Evolutionary conservation across 352 stramenopile genomes (phyloP), one percentile per base, ranked within the genome.

Genomic region (Phytophthora ramorum): DNA sequence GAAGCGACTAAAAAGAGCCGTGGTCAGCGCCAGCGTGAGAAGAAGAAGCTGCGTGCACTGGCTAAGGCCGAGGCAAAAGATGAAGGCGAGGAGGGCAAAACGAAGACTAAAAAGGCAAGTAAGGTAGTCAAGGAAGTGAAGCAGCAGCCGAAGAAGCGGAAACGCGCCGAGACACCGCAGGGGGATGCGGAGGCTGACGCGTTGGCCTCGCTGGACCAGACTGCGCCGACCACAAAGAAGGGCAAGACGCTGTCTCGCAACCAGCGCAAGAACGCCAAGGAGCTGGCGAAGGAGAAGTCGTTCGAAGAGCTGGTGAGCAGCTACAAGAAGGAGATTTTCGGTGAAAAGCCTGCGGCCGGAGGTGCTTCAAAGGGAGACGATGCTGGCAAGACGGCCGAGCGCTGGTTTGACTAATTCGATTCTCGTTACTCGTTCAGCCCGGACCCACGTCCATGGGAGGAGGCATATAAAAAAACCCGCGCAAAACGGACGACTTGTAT

Each of bases 311-410:
- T 95, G 43, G 87, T 95, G 66, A 71, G 74, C 58, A 86, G 76
- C 50, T 95, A 95, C 84, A 95, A 93, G 78, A 81, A 89, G 64
- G 80, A 93, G 57, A 84, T 95, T 35, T 95, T 95, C 53, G 83
- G 83, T 5, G 78, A 84, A 9, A 83, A 83, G 13, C 16, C 69
- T 22, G 51, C 22, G 44, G 19, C 19, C 7, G 50, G 34, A 26
- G 38, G 41, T 35, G 35, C 34, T 28, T 45, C 47, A 12, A 66
- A 69, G 28, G 51, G 41, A 16, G 70, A 62, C 26, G 62, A 69
- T 16, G 64, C 32, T 34, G 34, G 24, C 9, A 66, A 71, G 40
- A 66, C 47, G 26, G 56, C 71, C 41, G 74, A 91, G 37, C 85
- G 85, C 44, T 93, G 85, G 85, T 93, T 93, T 55, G 80, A 90